A percentile compares a stretch with the other conserved stretches of the same genome.
Conservation (phyloP, 768 basidiomycete genomes). For the Phlegmacium glaucopus region DNA sequence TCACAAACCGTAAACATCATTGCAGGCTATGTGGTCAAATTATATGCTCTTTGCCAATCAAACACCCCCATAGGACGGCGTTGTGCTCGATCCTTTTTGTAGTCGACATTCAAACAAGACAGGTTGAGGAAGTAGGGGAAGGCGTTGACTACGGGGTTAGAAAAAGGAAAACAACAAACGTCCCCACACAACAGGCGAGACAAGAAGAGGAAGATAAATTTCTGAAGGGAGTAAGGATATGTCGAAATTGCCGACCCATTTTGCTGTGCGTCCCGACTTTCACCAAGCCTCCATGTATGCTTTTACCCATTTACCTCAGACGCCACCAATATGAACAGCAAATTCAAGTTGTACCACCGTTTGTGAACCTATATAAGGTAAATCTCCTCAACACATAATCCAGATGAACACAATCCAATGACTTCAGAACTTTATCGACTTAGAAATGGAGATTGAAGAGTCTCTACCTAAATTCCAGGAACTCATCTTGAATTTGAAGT, state of each 20-base stretch:
- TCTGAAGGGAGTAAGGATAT: slow-evolving; percentile 84
- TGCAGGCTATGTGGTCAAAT: slow-evolving; percentile 92
- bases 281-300: neutral
- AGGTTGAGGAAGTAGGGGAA: slow-evolving; percentile 82
- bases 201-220: slow-evolving; percentile 74
- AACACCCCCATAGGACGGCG: slow-evolving; percentile 60
- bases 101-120: slow-evolving; percentile 72
- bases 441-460: slow-evolving; percentile 91
- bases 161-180: slow-evolving; percentile 35
- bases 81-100: slow-evolving; percentile 82
- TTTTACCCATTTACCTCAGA: slow-evolving; percentile 34
- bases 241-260: slow-evolving; percentile 75
- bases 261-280: slow-evolving; percentile 56
- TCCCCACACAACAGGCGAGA: slow-evolving; percentile 35
- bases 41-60: slow-evolving; percentile 84
- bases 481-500: slow-evolving; percentile 70
- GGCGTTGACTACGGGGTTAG: slow-evolving; percentile 82
- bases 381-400: neutral
- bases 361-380: slow-evolving; percentile 72
- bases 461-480: slow-evolving; percentile 87
- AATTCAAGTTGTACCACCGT: slow-evolving; percentile 50
- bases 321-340: slow-evolving; percentile 80
- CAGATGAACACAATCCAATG: neutral
- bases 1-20: slow-evolving; percentile 95
- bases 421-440: slow-evolving; percentile 56